Base-by-base conservation (phyloP, 2,329 filamentous ascomycete species). In the Sporothrix brasiliensis region DNA sequence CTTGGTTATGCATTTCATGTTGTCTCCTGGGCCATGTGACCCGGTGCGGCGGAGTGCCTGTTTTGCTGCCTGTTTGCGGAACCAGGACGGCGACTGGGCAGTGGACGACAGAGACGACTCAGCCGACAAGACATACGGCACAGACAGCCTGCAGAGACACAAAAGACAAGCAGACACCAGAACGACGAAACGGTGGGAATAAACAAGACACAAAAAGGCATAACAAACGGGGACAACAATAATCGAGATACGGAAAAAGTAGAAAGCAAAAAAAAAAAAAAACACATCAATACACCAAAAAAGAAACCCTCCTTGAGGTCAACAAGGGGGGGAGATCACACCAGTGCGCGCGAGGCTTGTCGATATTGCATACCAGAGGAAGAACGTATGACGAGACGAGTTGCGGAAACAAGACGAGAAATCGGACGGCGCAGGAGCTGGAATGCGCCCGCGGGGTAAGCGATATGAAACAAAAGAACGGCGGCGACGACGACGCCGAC, bases 381-480 rank as follows among this genome's bases (percentile, higher is more conserved):
- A 27, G 65, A 54, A 30, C 19, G 16, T 21, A 56, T 47, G 34
- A 21, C 30, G 27, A 41, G 30, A 52, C 5, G 16, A 14, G 39
- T 13, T 30, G 14, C 41, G 19, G 14, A 50, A 53, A 44, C 61
- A 41, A 47, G 39, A 19, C 27, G 49, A 50, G 21, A 9, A 67
- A 27, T 21, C 27, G 63, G 63, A 14, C 9, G 44, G 41, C 39
- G 27, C 7, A 19, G 39, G 24, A 60, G 24, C 54, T 61, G 67
- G 54, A 69, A 69, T 69, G 67, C 67, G 54, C 67, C 53, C 53
- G 53, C 67, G 67, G 67, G 67, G 67, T 69, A 61, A 41, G 41
- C 41, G 13, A 69, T 30, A 69, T 30, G 56, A 52, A 61, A 41
- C 47, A 53, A 30, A 39, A 69, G 27, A 60, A 60, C 44, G 44